Conservation (phyloP, 495 filamentous ascomycete species). For the Neurospora hispaniola region DNA sequence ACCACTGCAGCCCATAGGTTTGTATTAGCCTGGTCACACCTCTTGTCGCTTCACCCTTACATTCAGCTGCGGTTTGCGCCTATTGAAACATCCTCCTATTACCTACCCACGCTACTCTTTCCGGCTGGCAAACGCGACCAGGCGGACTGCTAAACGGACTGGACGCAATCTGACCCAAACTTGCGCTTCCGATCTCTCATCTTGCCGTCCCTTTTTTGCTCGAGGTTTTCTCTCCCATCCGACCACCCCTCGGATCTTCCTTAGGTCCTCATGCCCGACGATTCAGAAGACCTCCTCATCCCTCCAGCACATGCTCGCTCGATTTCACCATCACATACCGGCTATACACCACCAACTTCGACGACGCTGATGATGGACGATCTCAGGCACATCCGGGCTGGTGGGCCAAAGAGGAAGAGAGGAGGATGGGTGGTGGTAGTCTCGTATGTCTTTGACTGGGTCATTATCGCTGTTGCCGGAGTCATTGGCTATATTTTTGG, state of each 20-base stretch:
- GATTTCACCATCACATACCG: conserved; percentile 8
- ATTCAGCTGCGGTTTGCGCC: background rate
- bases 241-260: background rate
- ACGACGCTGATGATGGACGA: conserved; percentile 14
- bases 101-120: background rate
- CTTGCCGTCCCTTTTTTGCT: background rate
- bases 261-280: conserved; percentile 23
- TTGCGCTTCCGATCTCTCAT: background rate
- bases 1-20: background rate
- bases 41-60: background rate
- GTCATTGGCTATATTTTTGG: conserved; percentile 35
- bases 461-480: conserved; percentile 29
- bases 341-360: conserved; percentile 5
- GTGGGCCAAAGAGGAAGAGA: conserved; percentile 13
- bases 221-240: background rate
- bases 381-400: conserved; percentile 6
- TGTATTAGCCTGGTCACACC: background rate
- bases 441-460: conserved; percentile 40
- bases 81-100: background rate
- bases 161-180: background rate
- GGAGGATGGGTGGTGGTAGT: conserved; percentile 21
- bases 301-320: conserved; percentile 8
- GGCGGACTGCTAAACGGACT: background rate
- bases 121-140: background rate
- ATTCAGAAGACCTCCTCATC: conserved; percentile 20